A percentile compares a stretch with the other conserved stretches of the same genome.
phyloP scores from a whole-genome alignment of 129 eudicot species.

The Chrysanthemum seticuspe region DNA sequence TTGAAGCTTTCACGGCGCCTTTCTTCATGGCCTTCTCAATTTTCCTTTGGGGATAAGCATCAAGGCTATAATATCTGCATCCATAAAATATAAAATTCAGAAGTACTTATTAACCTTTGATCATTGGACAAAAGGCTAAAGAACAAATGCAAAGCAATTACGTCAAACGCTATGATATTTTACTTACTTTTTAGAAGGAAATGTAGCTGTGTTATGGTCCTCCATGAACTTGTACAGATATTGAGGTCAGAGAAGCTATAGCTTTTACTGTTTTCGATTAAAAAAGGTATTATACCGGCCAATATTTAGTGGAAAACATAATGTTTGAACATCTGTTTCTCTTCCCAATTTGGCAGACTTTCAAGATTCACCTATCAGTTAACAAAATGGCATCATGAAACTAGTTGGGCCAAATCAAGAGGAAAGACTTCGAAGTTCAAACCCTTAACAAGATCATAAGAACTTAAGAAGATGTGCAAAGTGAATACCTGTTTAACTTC shows the following conservation, averaged over 20 bases:
- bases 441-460: neutral
- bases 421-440: neutral
- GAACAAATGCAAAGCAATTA: neutral
- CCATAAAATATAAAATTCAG: slow-evolving; percentile 17
- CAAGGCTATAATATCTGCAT: slow-evolving; percentile 86
- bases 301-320: slow-evolving; percentile 36
- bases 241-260: slow-evolving; percentile 1
- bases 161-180: slow-evolving; percentile 8
- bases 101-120: neutral
- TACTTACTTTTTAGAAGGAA: slow-evolving; percentile 92
- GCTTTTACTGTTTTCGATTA: neutral
- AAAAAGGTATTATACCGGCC: slow-evolving; percentile 2
- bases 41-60: slow-evolving; percentile 70
- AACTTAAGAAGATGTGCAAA: slow-evolving; percentile 2
- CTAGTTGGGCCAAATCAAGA: no score
- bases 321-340: slow-evolving; percentile 95
- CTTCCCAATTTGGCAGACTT: slow-evolving; percentile 94
- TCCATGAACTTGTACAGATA: slow-evolving; percentile 79
- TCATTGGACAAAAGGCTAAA: neutral
- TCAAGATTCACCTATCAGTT: slow-evolving; percentile 77
- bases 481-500: slow-evolving; percentile 85
- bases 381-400: neutral
- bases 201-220: slow-evolving; percentile 95
- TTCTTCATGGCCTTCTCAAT: slow-evolving; percentile 80
- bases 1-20: slow-evolving; percentile 54